Base-by-base conservation (phyloP, 805 yeast species). In the Metschnikowia cubensis region DNA sequence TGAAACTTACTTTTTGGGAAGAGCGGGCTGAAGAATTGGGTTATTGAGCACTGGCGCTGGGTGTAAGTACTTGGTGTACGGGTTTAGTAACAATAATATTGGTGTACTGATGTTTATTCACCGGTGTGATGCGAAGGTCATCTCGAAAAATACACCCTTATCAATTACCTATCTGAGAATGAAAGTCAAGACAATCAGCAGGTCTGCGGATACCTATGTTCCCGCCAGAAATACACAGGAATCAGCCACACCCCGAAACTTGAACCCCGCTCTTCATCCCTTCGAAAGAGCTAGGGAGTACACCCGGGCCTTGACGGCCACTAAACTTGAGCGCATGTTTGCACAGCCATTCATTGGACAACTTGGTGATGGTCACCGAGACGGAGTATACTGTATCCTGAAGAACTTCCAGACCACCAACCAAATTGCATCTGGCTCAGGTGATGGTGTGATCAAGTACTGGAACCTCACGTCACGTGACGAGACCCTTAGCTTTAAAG, bases 271-370 rank as follows among this genome's bases (percentile, higher is more conserved):
- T 20, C 74, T 94, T 43, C 99, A 94, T 71, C 99, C 97, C 0
- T 92, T 94, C 62, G 98, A 94, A 70, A 77, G 98, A 59, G 97
- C 98, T 5, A 79, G 99, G 64, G 99, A 94, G 69, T 94, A 94
- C 63, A 88, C 97, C 17, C 81, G 91, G 57, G 98, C 98, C 0
- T 70, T 94, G 47, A 92, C 89, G 50, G 98, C 99, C 25, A 91
- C 98, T 14, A 94, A 94, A 65, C 68, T 94, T 71, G 98, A 92
- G 64, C 79, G 97, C 58, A 85, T 94, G 87, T 94, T 94, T 78
- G 98, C 99, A 0, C 91, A 91, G 63, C 99, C 99, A 2, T 94
- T 94, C 68, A 77, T 95, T 18, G 97, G 96, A 0, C 98, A 94
- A 64, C 70, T 94, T 35, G 99, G 99, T 3, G 79, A 81, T 53